phyloP scores from a whole-genome alignment of 1,139 yeast species.

The Magnusiomyces suaveolens region DNA sequence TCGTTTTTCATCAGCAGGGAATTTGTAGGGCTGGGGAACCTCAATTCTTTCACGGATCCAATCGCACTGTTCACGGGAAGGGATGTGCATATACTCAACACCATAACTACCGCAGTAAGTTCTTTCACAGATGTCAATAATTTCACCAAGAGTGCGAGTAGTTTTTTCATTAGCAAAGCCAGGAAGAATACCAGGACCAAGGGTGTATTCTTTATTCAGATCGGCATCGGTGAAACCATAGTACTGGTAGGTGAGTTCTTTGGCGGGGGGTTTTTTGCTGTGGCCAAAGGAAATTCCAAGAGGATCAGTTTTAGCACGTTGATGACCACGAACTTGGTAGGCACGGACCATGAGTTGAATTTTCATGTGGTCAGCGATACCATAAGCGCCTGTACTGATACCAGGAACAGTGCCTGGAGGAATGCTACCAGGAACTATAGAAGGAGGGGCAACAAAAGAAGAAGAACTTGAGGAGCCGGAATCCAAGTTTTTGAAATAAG shows the following conservation, averaged over 20 bases:
- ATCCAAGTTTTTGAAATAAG: constrained; percentile 86
- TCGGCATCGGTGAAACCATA: constrained; percentile 87
- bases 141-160: constrained; percentile 58
- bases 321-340: constrained; percentile 96
- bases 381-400: constrained; percentile 30
- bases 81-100: constrained; percentile 92
- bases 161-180: constrained; percentile 57
- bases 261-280: constrained; percentile 49
- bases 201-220: constrained; percentile 68
- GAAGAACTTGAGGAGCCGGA: constrained; percentile 53
- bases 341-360: constrained; percentile 96
- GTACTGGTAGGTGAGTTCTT: constrained; percentile 82
- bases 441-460: constrained; percentile 88
- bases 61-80: constrained; percentile 90
- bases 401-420: constrained; percentile 47
- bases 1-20: constrained; percentile 81
- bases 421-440: constrained; percentile 61
- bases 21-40: constrained; percentile 80
- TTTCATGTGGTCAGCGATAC: constrained; percentile 82
- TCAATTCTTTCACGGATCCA: constrained; percentile 97
- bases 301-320: constrained; percentile 92
- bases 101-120: constrained; percentile 87
- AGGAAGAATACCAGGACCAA: constrained; percentile 97
- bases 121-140: constrained; percentile 67
- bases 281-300: constrained; percentile 80